phyloP scores from a whole-genome alignment of 2,329 filamentous ascomycete genomes.

The Penicillium expansum region DNA sequence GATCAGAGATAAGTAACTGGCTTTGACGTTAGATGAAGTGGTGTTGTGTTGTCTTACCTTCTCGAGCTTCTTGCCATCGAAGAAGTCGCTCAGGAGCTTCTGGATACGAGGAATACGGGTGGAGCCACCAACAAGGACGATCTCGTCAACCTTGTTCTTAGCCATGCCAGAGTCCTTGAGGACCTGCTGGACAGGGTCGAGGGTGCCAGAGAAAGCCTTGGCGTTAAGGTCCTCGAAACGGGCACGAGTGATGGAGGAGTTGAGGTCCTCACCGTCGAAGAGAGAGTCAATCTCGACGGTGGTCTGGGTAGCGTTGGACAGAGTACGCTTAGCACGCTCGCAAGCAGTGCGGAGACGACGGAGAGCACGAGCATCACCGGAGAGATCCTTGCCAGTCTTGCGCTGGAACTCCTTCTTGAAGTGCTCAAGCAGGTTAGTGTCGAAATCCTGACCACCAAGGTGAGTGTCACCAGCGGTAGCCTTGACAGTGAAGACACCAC shows the following conservation, averaged over 20 bases:
- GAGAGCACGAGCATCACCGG: slow-evolving; percentile 82
- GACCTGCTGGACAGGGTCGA: slow-evolving; percentile 94
- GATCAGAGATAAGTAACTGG: slow-evolving; percentile 9
- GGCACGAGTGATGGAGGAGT: slow-evolving; percentile 94
- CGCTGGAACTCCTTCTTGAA: slow-evolving; percentile 92
- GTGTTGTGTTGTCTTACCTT: slow-evolving; percentile 52
- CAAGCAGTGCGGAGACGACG: slow-evolving; percentile 95
- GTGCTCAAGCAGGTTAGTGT: slow-evolving; percentile 91
- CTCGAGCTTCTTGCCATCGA: slow-evolving; percentile 99
- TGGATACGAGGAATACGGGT: slow-evolving; percentile 99
- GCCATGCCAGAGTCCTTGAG: slow-evolving; percentile 86
- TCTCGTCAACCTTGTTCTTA: slow-evolving; percentile 93
- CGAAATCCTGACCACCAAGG: slow-evolving; percentile 93
- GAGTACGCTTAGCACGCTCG: slow-evolving; percentile 98
- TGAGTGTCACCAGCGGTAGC: slow-evolving; percentile 97
- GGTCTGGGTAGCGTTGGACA: slow-evolving; percentile 95
- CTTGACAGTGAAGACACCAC: slow-evolving; percentile 99
- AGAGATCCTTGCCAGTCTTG: slow-evolving; percentile 78
- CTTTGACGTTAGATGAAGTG: background rate
- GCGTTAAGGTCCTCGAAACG: slow-evolving; percentile 98
- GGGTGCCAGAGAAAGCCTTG: slow-evolving; percentile 88
- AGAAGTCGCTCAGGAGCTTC: slow-evolving; percentile 98
- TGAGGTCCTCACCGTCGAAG: slow-evolving; percentile 97
- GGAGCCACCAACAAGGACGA: slow-evolving; percentile 97
- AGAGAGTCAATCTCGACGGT: slow-evolving; percentile 98